Evolutionary conservation across 2,329 filamentous ascomycete genomes (phyloP).

Genomic region (Dothistroma septosporum): DNA sequence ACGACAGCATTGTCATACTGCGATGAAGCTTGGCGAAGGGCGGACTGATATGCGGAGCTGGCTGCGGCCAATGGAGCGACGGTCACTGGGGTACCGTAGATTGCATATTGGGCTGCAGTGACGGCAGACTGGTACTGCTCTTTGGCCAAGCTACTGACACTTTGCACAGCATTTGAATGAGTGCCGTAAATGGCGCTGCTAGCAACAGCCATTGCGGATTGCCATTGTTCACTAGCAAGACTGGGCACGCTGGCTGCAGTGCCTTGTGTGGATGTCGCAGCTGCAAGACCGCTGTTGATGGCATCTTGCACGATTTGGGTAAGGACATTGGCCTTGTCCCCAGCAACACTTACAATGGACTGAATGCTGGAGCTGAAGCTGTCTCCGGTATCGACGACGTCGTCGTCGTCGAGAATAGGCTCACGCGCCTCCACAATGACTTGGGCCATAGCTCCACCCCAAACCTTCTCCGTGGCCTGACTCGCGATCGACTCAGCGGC

Average conservation of each 20-base stretch:
- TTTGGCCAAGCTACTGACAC: constrained; percentile 50
- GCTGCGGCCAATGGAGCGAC: constrained; percentile 39
- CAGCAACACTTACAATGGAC: constrained; percentile 49
- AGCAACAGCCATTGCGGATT: constrained; percentile 54
- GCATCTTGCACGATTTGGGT: constrained; percentile 56
- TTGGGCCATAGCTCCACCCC: constrained; percentile 53
- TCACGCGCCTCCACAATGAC: constrained; percentile 45
- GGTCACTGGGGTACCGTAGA: constrained; percentile 51
- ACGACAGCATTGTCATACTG: constrained; percentile 50
- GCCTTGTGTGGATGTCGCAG: constrained; percentile 44
- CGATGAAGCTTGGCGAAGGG: constrained; percentile 61
- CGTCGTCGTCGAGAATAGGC: constrained; percentile 48
- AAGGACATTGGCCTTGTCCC: constrained; percentile 51
- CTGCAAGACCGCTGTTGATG: constrained; percentile 46
- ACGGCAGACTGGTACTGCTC: constrained; percentile 56
- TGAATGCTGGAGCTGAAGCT: constrained; percentile 51
- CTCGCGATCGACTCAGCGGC: constrained; percentile 15
- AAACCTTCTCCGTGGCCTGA: constrained; percentile 43
- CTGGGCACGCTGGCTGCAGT: constrained; percentile 50
- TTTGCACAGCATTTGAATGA: constrained; percentile 40
- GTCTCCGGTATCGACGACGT: constrained; percentile 40
- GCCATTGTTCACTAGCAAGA: constrained; percentile 54
- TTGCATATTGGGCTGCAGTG: constrained; percentile 55
- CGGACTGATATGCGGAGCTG: constrained; percentile 58
- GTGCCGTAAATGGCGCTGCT: constrained; percentile 54